Percentiles rank a stretch among this genome's conserved stretches.
These are phyloP conservation scores for Leptographium procerum DNA, from an alignment of 2,329 filamentous ascomycete genomes.

Conservation along the genomic window DNA sequence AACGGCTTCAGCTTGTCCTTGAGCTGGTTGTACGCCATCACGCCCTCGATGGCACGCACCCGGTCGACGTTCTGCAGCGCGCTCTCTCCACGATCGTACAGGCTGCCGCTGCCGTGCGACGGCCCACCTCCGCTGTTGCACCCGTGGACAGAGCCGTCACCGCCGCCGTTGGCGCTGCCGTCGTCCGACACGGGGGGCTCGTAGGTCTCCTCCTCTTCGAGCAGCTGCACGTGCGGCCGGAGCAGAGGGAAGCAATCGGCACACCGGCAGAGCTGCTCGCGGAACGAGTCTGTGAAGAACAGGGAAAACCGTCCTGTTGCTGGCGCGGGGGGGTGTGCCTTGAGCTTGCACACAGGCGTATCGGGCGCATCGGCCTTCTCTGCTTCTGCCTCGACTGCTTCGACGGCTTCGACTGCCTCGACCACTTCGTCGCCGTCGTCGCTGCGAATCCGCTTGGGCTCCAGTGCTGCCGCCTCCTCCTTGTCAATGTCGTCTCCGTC, in stretches of 20 bases:
- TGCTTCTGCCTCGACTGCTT: constrained; percentile 7
- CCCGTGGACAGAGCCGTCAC: constrained; percentile 41
- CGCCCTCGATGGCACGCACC: constrained; percentile 85
- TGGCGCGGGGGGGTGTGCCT: constrained; percentile 44
- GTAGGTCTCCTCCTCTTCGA: constrained; percentile 90
- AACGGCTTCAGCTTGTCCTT: constrained; percentile 95
- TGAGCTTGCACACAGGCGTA: constrained; percentile 43
- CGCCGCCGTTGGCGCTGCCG: constrained; percentile 41
- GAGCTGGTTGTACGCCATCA: constrained; percentile 95
- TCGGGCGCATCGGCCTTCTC: constrained; percentile 2
- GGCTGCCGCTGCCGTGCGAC: constrained; percentile 62
- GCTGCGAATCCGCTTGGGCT: constrained; percentile 35
- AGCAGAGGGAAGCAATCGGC: constrained; percentile 66
- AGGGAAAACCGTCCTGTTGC: constrained; percentile 56
- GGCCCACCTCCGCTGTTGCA: constrained; percentile 43
- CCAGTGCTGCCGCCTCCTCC: constrained; percentile 1
- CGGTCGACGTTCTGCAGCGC: constrained; percentile 86
- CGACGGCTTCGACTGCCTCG: constrained; percentile 3
- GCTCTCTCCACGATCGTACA: constrained; percentile 86
- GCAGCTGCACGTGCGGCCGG: constrained; percentile 61
- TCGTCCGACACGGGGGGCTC: constrained; percentile 75
- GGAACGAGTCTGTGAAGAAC: constrained; percentile 71
- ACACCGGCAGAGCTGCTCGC: constrained; percentile 74
- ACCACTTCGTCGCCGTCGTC: not conserved
- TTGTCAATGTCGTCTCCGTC: constrained; percentile 26